Conservation (phyloP, 2,329 filamentous ascomycete species). For the Pestalotiopsis sp. region DNA sequence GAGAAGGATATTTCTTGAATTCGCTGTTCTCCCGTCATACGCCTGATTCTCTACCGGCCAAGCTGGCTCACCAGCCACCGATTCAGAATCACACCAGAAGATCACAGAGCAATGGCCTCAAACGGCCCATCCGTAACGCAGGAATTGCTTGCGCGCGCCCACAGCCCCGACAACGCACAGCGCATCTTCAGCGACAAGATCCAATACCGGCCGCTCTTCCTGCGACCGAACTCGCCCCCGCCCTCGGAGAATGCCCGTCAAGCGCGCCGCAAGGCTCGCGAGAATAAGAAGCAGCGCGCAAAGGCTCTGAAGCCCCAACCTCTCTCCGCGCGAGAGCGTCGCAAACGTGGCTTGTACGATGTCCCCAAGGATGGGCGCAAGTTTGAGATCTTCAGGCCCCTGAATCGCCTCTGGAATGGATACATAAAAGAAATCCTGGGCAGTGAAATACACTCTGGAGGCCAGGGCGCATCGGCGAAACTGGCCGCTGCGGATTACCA, state of each 20-base stretch:
- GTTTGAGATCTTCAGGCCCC: constrained; percentile 75
- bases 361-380: constrained; percentile 70
- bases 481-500: constrained; percentile 88
- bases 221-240: constrained; percentile 74
- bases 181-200: constrained; percentile 83
- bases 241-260: constrained; percentile 60
- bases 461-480: constrained; percentile 68
- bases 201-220: constrained; percentile 77
- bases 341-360: constrained; percentile 72
- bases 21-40: too few relatives aligned
- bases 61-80: too few relatives aligned
- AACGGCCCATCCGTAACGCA: constrained; percentile 50
- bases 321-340: constrained; percentile 79
- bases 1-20: too few relatives aligned
- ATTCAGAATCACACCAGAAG: neutral
- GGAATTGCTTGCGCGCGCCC: constrained; percentile 74
- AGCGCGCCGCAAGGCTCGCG: constrained; percentile 48
- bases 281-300: constrained; percentile 47
- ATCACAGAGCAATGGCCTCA: constrained; percentile 34
- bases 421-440: constrained; percentile 86
- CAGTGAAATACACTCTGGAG: constrained; percentile 57
- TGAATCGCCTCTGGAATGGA: constrained; percentile 79
- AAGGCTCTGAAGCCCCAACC: constrained; percentile 62
- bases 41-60: too few relatives aligned
- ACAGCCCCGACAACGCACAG: constrained; percentile 71